A percentile compares a stretch with the other conserved stretches of the same genome.
These are phyloP conservation scores for Eucalyptus camaldulensis DNA, from an alignment of 345 rosid genomes.

Conservation along the genomic window DNA sequence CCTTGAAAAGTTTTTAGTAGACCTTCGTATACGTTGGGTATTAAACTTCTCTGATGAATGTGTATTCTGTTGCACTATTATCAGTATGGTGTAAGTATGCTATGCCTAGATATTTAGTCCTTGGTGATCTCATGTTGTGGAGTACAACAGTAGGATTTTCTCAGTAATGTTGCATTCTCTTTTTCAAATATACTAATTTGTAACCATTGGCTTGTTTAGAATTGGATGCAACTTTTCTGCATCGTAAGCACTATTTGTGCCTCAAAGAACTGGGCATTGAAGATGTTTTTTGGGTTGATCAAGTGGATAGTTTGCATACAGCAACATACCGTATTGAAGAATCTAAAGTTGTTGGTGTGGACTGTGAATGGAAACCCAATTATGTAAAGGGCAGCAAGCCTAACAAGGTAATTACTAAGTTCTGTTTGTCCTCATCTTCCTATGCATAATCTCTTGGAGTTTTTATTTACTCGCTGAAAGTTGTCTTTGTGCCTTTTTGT, in stretches of 20 bases:
- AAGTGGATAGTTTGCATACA: slow-evolving; percentile 28
- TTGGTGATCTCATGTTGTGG: not conserved
- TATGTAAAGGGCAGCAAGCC: slow-evolving; percentile 57
- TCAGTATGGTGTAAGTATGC: not conserved
- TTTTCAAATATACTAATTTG: not conserved
- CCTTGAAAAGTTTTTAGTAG: not conserved
- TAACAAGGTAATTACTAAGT: slow-evolving; percentile 42
- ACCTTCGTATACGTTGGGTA: not conserved
- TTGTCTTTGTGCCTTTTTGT: not conserved
- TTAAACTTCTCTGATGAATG: not conserved
- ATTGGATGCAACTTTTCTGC: slow-evolving; percentile 22
- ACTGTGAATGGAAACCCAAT: slow-evolving; percentile 98
- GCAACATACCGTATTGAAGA: slow-evolving; percentile 54
- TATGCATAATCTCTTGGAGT: not conserved
- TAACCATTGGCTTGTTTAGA: slow-evolving; percentile 27
- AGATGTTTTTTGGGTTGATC: slow-evolving; percentile 75
- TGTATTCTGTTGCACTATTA: not conserved
- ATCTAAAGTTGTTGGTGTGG: slow-evolving; percentile 74
- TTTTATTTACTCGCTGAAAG: not conserved
- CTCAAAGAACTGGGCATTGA: slow-evolving; percentile 56
- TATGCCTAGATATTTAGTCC: not conserved
- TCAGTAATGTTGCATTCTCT: not conserved
- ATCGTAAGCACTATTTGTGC: slow-evolving; percentile 29
- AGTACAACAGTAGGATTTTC: not conserved
- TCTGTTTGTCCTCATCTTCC: not conserved